Evolutionary conservation across 306 rosid species (phyloP).

Genomic region (Sophora flavescens): DNA sequence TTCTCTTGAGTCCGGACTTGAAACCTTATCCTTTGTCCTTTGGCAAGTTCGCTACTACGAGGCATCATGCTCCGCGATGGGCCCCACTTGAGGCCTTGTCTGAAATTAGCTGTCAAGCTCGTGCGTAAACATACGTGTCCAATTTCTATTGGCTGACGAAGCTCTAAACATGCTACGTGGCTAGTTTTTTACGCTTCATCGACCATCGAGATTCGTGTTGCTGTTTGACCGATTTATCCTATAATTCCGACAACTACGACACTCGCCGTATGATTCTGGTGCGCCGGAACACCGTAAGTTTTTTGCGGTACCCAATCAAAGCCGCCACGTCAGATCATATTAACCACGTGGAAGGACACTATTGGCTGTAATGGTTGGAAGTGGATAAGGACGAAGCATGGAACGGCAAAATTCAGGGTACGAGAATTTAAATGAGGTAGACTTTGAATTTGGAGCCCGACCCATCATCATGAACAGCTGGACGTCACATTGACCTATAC

Average conservation of each 20-base stretch:
- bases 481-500: slow-evolving; percentile 46
- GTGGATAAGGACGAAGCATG: slow-evolving; percentile 26
- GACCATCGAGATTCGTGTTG: slow-evolving; percentile 40
- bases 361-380: neutral
- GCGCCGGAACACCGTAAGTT: neutral
- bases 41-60: slow-evolving; percentile 58
- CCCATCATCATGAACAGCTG: slow-evolving; percentile 41
- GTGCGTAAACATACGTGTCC: neutral
- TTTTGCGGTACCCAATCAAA: accelerated
- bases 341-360: neutral
- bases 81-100: slow-evolving; percentile 53
- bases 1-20: neutral
- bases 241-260: slow-evolving; percentile 35
- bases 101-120: slow-evolving; percentile 45
- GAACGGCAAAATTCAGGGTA: slow-evolving; percentile 27
- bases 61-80: slow-evolving; percentile 46
- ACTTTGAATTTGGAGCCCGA: slow-evolving; percentile 35
- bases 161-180: slow-evolving; percentile 25
- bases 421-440: neutral
- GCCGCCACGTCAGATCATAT: neutral
- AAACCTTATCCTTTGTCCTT: slow-evolving; percentile 57
- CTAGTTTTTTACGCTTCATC: slow-evolving; percentile 24
- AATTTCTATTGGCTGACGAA: neutral
- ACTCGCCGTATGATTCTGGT: neutral
- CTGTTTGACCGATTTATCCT: slow-evolving; percentile 44